These are phyloP conservation scores for Fusarium sp. DNA, from an alignment of 2,329 filamentous ascomycete genomes.

Conservation along the genomic window DNA sequence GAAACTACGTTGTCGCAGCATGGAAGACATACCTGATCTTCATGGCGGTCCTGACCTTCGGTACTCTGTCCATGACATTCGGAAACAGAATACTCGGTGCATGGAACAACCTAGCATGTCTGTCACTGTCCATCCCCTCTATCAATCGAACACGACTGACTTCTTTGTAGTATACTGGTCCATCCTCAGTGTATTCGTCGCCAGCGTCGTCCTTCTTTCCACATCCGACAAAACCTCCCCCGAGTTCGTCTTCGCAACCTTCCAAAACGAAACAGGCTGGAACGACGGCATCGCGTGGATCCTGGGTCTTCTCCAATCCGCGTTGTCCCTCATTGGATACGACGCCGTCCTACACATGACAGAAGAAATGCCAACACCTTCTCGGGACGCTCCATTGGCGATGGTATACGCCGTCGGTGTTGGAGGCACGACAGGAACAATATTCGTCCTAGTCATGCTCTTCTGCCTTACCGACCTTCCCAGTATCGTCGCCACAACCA, in stretches of 20 bases:
- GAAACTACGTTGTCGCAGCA: slow-evolving; percentile 51
- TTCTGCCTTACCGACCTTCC: slow-evolving; percentile 56
- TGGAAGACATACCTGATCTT: slow-evolving; percentile 60
- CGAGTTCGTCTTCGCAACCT: slow-evolving; percentile 58
- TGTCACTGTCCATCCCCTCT: too few species aligned
- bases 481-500: slow-evolving; percentile 52
- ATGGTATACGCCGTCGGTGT: slow-evolving; percentile 59
- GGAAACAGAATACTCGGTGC: slow-evolving; percentile 55
- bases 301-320: slow-evolving; percentile 58
- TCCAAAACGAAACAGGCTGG: slow-evolving; percentile 61
- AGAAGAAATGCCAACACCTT: slow-evolving; percentile 59
- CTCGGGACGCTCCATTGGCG: slow-evolving; percentile 55
- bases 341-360: slow-evolving; percentile 60
- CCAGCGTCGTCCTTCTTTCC: slow-evolving; percentile 57
- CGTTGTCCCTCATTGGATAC: slow-evolving; percentile 55
- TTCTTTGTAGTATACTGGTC: slow-evolving; percentile 54
- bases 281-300: slow-evolving; percentile 61
- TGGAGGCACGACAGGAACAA: slow-evolving; percentile 55
- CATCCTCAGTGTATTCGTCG: slow-evolving; percentile 56
- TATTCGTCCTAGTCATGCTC: slow-evolving; percentile 57
- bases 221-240: slow-evolving; percentile 56
- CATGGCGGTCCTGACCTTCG: slow-evolving; percentile 43
- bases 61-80: slow-evolving; percentile 53
- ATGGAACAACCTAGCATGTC: slow-evolving; percentile 55
- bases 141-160: background rate